Conservation (phyloP, 2,329 filamentous ascomycete species). For the Tricladium varicosporioides region DNA sequence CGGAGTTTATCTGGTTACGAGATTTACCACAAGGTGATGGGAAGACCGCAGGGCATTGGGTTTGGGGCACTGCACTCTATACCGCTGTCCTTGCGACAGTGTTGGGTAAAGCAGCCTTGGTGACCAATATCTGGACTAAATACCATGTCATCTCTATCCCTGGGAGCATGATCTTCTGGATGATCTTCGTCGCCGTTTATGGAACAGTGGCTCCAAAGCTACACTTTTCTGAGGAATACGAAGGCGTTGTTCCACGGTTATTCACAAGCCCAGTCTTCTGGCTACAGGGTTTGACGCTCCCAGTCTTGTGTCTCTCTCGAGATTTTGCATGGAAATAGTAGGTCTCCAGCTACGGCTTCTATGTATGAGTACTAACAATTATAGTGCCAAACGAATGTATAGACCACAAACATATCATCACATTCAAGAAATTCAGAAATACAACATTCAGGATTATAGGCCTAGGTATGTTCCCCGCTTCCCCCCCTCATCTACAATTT, state of each 20-base stretch:
- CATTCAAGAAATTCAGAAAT: constrained; percentile 99
- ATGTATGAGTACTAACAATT: constrained; percentile 18
- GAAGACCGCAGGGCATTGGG: constrained; percentile 87
- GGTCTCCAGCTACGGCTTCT: constrained; percentile 23
- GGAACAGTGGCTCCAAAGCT: constrained; percentile 81
- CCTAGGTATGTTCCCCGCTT: background rate
- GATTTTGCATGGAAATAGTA: constrained; percentile 96
- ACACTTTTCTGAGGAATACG: constrained; percentile 78
- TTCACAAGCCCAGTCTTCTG: constrained; percentile 86
- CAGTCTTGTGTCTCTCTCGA: constrained; percentile 76
- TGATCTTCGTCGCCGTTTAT: constrained; percentile 85
- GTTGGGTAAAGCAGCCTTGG: constrained; percentile 87
- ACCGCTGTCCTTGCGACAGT: constrained; percentile 92
- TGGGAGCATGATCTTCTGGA: constrained; percentile 88
- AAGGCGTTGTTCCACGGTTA: constrained; percentile 76
- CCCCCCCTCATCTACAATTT: constrained; percentile 6
- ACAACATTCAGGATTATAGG: constrained; percentile 98
- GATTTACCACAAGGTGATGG: constrained; percentile 80
- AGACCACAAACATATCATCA: constrained; percentile 94
- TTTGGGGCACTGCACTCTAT: constrained; percentile 95
- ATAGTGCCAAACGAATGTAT: constrained; percentile 85
- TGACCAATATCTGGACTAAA: constrained; percentile 98
- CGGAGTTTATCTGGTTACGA: constrained; percentile 75
- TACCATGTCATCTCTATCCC: constrained; percentile 95
- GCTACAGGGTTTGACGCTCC: constrained; percentile 80